A percentile compares a stretch with the other conserved stretches of the same genome.
phyloP scores from a whole-genome alignment of 73 alveolate genomes.

The Uronychia setigera region DNA sequence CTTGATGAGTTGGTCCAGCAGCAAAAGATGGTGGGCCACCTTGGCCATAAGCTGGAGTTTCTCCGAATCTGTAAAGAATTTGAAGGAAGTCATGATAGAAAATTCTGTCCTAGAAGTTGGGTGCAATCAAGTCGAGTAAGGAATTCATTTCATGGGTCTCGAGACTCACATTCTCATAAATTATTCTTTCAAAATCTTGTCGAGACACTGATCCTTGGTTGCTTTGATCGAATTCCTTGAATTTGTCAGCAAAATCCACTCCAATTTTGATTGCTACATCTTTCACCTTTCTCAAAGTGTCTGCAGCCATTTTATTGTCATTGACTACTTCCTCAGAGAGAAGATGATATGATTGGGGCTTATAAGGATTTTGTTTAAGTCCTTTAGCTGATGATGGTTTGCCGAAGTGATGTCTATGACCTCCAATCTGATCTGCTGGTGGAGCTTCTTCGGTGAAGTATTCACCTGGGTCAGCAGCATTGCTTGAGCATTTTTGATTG shows the following conservation, averaged over 20 bases:
- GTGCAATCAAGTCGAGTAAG: slow-evolving; percentile 33
- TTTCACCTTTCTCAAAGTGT: slow-evolving; percentile 31
- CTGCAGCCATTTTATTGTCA: slow-evolving; percentile 36
- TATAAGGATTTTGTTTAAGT: slow-evolving; percentile 30
- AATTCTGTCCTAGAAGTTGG: slow-evolving; percentile 43
- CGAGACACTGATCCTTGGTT: slow-evolving; percentile 38
- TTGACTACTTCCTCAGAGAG: slow-evolving; percentile 43
- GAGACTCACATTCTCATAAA: slow-evolving; percentile 36
- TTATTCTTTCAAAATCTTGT: slow-evolving; percentile 33
- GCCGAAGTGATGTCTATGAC: slow-evolving; percentile 74
- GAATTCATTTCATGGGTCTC: slow-evolving; percentile 22
- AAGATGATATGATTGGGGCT: slow-evolving; percentile 25
- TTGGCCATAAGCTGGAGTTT: neutral
- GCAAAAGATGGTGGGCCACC: neutral
- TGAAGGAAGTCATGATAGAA: slow-evolving; percentile 49
- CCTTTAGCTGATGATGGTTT: slow-evolving; percentile 68
- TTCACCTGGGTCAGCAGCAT: slow-evolving; percentile 35
- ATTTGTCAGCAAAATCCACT: slow-evolving; percentile 31
- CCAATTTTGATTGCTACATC: slow-evolving; percentile 19
- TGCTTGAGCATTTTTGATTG: slow-evolving; percentile 73
- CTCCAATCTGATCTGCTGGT: slow-evolving; percentile 58
- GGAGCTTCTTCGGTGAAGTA: slow-evolving; percentile 78
- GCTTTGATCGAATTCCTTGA: slow-evolving; percentile 34
- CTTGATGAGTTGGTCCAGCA: neutral
- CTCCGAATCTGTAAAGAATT: slow-evolving; percentile 46